Evolutionary conservation across 1,284 basidiomycete species (phyloP).

Genomic region (Cutaneotrichosporon arboriforme): DNA sequence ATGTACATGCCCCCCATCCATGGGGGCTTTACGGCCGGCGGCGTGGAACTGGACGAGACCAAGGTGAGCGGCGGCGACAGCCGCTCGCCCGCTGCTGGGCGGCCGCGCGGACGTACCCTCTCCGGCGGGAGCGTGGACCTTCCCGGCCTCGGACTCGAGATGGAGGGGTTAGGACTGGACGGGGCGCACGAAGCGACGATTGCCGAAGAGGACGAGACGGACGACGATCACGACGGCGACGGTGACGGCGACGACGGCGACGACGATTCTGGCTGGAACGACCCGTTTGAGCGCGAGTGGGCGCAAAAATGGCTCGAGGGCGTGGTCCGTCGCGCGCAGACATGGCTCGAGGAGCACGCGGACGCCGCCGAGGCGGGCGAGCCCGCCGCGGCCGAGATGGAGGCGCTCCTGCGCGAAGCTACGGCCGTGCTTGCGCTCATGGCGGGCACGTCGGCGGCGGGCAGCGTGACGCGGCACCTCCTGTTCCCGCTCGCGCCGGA

Average conservation of each 20-base stretch:
- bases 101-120: slow-evolving; percentile 14
- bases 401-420: slow-evolving; percentile 48
- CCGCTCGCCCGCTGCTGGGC: too few species aligned
- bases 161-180: slow-evolving; percentile 30
- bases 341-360: slow-evolving; percentile 24
- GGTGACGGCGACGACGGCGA: slow-evolving; percentile 2
- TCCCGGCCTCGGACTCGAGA: slow-evolving; percentile 22
- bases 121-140: slow-evolving; percentile 21
- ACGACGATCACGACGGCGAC: slow-evolving; percentile 11
- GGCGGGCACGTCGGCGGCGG: slow-evolving; percentile 55
- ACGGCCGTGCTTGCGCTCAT: slow-evolving; percentile 62
- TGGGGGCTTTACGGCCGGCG: slow-evolving; percentile 34
- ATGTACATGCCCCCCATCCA: slow-evolving; percentile 40
- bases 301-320: slow-evolving; percentile 46
- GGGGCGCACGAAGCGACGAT: not conserved
- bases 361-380: not conserved
- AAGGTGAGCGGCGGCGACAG: not conserved
- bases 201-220: slow-evolving; percentile 14
- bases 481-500: slow-evolving; percentile 37
- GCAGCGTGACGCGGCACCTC: slow-evolving; percentile 41
- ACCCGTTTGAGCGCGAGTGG: slow-evolving; percentile 48
- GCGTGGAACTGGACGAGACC: slow-evolving; percentile 16
- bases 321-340: slow-evolving; percentile 39
- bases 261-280: slow-evolving; percentile 21
- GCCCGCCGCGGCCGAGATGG: not conserved